Evolutionary conservation across 768 basidiomycete species (phyloP).

Genomic region (Leccinum uliginosum): DNA sequence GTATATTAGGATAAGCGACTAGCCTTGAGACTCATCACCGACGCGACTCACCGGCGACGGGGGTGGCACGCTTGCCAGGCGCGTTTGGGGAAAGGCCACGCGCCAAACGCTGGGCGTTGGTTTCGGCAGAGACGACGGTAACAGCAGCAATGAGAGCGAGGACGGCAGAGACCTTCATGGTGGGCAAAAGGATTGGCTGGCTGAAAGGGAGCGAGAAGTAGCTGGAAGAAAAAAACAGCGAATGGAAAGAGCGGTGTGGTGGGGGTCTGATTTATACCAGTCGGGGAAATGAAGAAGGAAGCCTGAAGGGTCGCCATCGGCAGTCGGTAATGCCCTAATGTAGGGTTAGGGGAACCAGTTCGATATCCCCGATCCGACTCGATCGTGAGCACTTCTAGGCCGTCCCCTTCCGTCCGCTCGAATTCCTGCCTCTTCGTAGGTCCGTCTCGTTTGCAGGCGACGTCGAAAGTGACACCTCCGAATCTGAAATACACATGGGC

Average conservation of each 20-base stretch:
- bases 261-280: slow-evolving; percentile 10
- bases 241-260: not conserved
- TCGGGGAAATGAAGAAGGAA: not conserved
- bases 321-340: slow-evolving; percentile 7
- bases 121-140: slow-evolving; percentile 38
- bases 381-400: not conserved
- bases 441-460: not conserved
- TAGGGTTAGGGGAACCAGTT: not conserved
- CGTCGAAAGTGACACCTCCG: not conserved
- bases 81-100: slow-evolving; percentile 48
- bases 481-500: not conserved
- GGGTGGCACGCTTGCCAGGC: slow-evolving; percentile 35
- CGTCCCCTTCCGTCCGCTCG: not conserved
- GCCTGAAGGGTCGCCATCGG: slow-evolving; percentile 13
- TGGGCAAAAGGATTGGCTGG: not conserved
- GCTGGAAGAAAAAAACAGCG: not conserved
- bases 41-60: slow-evolving; percentile 29
- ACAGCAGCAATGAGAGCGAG: slow-evolving; percentile 37
- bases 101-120: slow-evolving; percentile 51
- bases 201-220: not conserved
- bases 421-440: not conserved
- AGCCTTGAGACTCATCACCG: not conserved
- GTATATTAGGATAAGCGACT: not conserved
- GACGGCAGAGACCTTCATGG: slow-evolving; percentile 28
- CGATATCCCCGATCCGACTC: slow-evolving; percentile 4